Conservation (phyloP, 2,329 filamentous ascomycete genomes). For the Xylariaceae sp. region DNA sequence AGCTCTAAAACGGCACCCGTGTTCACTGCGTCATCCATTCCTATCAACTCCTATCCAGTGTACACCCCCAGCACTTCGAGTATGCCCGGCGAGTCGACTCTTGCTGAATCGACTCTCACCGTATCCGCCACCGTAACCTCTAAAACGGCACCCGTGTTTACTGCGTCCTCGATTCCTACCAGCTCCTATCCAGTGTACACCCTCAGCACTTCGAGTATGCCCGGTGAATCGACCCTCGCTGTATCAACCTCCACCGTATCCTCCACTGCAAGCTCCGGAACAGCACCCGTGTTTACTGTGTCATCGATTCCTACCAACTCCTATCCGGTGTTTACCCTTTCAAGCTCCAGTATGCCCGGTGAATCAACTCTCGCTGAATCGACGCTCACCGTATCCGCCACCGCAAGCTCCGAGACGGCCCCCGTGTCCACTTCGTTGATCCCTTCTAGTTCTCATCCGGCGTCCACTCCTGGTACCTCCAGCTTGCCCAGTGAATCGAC, state of each 20-base stretch:
- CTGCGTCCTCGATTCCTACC: neutral
- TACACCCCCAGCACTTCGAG: no score
- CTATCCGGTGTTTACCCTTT: slow-evolving; percentile 4
- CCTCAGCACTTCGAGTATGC: neutral
- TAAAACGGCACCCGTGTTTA: neutral
- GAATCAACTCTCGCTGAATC: neutral
- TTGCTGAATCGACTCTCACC: neutral
- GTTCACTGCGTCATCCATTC: no score
- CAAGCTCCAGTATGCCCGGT: neutral
- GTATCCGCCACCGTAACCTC: neutral
- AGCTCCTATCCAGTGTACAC: no score
- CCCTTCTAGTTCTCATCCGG: no score
- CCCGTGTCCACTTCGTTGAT: no score
- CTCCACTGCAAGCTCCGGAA: neutral
- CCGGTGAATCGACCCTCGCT: neutral
- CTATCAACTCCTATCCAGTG: no score
- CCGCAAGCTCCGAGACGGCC: no score
- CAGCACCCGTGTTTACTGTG: neutral
- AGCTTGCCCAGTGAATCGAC: neutral
- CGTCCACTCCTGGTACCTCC: no score
- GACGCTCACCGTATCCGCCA: no score
- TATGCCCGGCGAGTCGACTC: neutral
- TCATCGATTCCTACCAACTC: neutral
- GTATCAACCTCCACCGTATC: neutral
- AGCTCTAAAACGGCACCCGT: no score